Evolutionary conservation across 2,329 filamentous ascomycete genomes (phyloP).

Genomic region (Gyromitra esculenta): DNA sequence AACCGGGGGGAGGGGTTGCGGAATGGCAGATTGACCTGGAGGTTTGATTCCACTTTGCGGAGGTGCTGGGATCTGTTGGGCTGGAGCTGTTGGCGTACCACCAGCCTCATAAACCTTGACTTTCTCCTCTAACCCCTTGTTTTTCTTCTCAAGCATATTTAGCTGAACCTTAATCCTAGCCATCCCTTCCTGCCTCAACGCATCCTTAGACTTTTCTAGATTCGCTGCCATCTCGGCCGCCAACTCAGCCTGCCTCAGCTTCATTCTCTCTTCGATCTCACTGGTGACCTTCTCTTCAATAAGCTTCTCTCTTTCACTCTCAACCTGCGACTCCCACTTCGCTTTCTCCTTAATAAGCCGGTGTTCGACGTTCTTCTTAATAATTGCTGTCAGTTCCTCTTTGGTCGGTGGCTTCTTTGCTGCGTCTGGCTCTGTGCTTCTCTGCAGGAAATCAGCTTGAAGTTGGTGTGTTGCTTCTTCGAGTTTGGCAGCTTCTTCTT

Average conservation of each 20-base stretch:
- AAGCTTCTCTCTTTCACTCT: constrained; percentile 62
- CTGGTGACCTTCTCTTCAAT: constrained; percentile 42
- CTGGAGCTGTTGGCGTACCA: constrained; percentile 16
- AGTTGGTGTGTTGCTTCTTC: constrained; percentile 51
- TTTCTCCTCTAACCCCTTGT: constrained; percentile 57
- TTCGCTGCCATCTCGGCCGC: constrained; percentile 53
- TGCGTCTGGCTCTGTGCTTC: constrained; percentile 47
- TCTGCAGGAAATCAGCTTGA: constrained; percentile 50
- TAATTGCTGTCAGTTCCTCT: constrained; percentile 72
- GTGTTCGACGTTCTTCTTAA: constrained; percentile 66
- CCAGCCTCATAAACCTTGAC: constrained; percentile 53
- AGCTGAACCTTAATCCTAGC: constrained; percentile 58
- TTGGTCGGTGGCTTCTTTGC: constrained; percentile 53
- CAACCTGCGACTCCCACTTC: constrained; percentile 72
- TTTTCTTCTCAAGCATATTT: constrained; percentile 58
- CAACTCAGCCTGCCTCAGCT: constrained; percentile 54
- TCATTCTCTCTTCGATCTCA: constrained; percentile 44
- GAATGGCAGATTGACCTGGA: constrained; percentile 49
- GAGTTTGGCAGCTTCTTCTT: constrained; percentile 48
- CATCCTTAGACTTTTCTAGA: constrained; percentile 57
- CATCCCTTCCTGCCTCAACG: constrained; percentile 56
- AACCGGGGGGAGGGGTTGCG: constrained; percentile 37
- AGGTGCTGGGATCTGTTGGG: constrained; percentile 48
- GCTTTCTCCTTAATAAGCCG: constrained; percentile 71
- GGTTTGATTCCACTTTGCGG: constrained; percentile 51